A percentile compares a stretch with the other conserved stretches of the same genome.
Evolutionary conservation across 2,329 filamentous ascomycete genomes (phyloP).

Genomic region (Aspergillus aculeatus): DNA sequence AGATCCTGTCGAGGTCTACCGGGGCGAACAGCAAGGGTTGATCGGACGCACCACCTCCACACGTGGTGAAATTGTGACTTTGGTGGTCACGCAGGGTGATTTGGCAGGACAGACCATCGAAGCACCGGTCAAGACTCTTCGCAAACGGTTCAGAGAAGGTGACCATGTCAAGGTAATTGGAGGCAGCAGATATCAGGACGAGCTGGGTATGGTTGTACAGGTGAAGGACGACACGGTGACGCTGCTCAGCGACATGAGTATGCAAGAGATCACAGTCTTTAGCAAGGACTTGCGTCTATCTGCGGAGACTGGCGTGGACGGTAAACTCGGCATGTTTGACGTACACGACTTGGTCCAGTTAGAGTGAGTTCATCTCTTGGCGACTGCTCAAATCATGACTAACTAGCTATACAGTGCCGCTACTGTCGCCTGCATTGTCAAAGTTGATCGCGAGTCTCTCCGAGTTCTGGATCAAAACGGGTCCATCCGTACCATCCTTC

Average conservation of each 20-base stretch:
- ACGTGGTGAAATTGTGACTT: conserved; percentile 85
- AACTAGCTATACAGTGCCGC: conserved; percentile 56
- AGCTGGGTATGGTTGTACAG: conserved; percentile 95
- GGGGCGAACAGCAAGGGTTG: conserved; percentile 91
- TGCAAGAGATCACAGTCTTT: conserved; percentile 93
- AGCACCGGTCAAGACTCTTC: conserved; percentile 84
- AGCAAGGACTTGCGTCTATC: conserved; percentile 95
- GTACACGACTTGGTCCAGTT: conserved; percentile 93
- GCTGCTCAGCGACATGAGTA: conserved; percentile 86
- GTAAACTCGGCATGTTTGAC: conserved; percentile 79
- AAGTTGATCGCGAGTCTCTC: conserved; percentile 90
- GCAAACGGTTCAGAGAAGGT: conserved; percentile 88
- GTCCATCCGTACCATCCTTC: conserved; percentile 75
- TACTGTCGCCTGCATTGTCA: conserved; percentile 89
- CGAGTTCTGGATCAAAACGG: conserved; percentile 89
- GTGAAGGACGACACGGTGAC: conserved; percentile 92
- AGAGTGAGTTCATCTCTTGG: conserved; percentile 56
- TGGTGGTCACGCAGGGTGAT: conserved; percentile 79
- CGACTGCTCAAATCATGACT: conserved; percentile 18
- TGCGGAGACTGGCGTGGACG: conserved; percentile 83
- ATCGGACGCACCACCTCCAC: conserved; percentile 82
- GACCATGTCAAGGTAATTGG: conserved; percentile 99
- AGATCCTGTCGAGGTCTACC: conserved; percentile 94
- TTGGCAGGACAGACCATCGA: conserved; percentile 82
- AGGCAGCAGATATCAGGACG: conserved; percentile 88